Percentiles rank a stretch among this genome's conserved stretches.
phyloP scores from a whole-genome alignment of 257 asterid genomes.

The Ballota nigra region DNA sequence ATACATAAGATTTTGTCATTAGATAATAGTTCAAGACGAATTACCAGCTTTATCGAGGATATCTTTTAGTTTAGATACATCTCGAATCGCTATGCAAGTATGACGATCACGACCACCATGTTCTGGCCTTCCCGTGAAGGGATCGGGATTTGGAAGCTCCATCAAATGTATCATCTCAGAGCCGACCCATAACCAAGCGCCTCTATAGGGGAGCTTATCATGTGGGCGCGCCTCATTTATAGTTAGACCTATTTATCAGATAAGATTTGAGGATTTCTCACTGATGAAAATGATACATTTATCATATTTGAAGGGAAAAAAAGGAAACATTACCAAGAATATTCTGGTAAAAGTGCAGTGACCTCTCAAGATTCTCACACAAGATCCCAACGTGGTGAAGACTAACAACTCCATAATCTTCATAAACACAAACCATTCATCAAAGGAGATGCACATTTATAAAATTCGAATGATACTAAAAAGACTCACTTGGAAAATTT shows the following conservation, averaged over 20 bases:
- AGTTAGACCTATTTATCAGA: slow-evolving; percentile 52
- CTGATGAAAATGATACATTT: background rate
- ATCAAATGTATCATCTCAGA: slow-evolving; percentile 92
- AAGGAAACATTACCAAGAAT: slow-evolving; percentile 63
- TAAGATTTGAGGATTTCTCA: background rate
- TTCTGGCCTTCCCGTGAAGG: slow-evolving; percentile 76
- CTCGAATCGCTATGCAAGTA: slow-evolving; percentile 76
- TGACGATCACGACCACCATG: slow-evolving; percentile 96
- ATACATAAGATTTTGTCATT: too few species aligned
- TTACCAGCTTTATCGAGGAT: slow-evolving; percentile 80
- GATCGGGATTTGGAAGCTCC: slow-evolving; percentile 99
- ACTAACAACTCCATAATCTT: slow-evolving; percentile 84
- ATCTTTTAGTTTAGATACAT: slow-evolving; percentile 74
- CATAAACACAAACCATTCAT: slow-evolving; percentile 21
- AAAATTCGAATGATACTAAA: background rate
- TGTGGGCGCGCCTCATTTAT: slow-evolving; percentile 94
- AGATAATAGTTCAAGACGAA: background rate
- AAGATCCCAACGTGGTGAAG: slow-evolving; percentile 90
- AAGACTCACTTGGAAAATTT: too few species aligned
- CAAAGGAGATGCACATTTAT: background rate
- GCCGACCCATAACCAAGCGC: slow-evolving; percentile 98
- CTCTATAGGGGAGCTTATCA: slow-evolving; percentile 88
- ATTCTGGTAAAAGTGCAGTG: slow-evolving; percentile 82
- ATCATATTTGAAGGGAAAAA: slow-evolving; percentile 6
- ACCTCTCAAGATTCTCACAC: slow-evolving; percentile 90